Conservation (phyloP, 169 alveolate genomes). For the Cryptosporidium parvum region DNA sequence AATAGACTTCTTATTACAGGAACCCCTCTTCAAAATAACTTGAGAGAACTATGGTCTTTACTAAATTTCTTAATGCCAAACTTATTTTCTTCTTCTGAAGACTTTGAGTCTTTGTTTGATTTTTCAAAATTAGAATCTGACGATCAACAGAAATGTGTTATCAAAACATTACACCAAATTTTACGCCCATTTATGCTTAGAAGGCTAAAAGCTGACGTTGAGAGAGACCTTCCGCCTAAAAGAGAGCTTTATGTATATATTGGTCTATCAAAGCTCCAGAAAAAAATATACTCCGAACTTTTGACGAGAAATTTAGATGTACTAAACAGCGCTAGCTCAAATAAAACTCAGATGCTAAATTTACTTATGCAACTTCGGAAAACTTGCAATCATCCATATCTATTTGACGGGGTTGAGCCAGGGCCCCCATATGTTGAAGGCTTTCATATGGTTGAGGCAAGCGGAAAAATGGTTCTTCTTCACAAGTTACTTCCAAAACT, state of each 20-base stretch:
- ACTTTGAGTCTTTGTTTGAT: constrained; percentile 89
- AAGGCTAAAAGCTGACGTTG: constrained; percentile 91
- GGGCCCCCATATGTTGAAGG: constrained; percentile 82
- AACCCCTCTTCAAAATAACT: constrained; percentile 91
- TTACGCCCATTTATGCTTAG: constrained; percentile 90
- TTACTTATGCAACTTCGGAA: constrained; percentile 90
- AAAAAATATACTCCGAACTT: constrained; percentile 86
- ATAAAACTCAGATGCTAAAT: constrained; percentile 85
- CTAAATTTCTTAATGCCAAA: constrained; percentile 90
- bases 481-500: constrained; percentile 89
- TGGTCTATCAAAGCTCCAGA: constrained; percentile 86
- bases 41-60: constrained; percentile 91
- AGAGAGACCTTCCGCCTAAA: constrained; percentile 89
- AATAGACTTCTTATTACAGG: constrained; percentile 91
- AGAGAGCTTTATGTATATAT: constrained; percentile 88
- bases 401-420: constrained; percentile 82
- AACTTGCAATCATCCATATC: constrained; percentile 89
- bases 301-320: constrained; percentile 82
- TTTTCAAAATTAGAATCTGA: constrained; percentile 86
- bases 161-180: constrained; percentile 85
- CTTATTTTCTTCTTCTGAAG: constrained; percentile 87
- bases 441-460: constrained; percentile 84
- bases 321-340: constrained; percentile 82
- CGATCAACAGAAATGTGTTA: constrained; percentile 85
- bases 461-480: constrained; percentile 90